A percentile compares a stretch with the other conserved stretches of the same genome.
phyloP scores from a whole-genome alignment of 2,329 filamentous ascomycete species.

The Didymellaceae sp. region DNA sequence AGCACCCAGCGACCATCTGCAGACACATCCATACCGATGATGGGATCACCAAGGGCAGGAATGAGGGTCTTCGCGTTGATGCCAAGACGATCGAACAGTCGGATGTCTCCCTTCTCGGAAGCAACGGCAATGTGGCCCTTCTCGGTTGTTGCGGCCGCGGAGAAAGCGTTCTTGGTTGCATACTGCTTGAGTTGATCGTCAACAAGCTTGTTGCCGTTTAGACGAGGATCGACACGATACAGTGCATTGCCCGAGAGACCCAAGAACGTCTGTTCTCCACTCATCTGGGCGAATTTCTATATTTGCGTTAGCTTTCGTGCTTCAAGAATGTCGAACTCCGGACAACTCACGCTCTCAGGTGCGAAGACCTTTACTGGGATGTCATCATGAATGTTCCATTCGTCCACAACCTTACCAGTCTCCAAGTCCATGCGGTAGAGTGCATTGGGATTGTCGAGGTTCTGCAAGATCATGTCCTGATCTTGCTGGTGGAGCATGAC shows the following conservation, averaged over 20 bases:
- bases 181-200: slow-evolving; percentile 95
- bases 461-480: slow-evolving; percentile 87
- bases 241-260: slow-evolving; percentile 92
- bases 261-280: slow-evolving; percentile 90
- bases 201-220: slow-evolving; percentile 89
- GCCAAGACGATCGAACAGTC: slow-evolving; percentile 92
- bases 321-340: neutral
- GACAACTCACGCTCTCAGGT: slow-evolving; percentile 73
- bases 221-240: slow-evolving; percentile 90
- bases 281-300: slow-evolving; percentile 96
- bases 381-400: slow-evolving; percentile 98
- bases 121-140: slow-evolving; percentile 97
- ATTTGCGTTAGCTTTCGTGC: slow-evolving; percentile 27
- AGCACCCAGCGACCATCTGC: slow-evolving; percentile 96
- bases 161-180: slow-evolving; percentile 96
- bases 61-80: slow-evolving; percentile 98
- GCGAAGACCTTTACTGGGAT: slow-evolving; percentile 92
- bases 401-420: slow-evolving; percentile 96
- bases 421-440: slow-evolving; percentile 98
- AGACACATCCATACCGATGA: slow-evolving; percentile 92
- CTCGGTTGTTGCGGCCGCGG: slow-evolving; percentile 89
- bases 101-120: slow-evolving; percentile 96
- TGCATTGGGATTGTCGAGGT: slow-evolving; percentile 81
- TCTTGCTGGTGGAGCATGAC: slow-evolving; percentile 96
- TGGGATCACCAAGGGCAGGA: slow-evolving; percentile 91